Conservation (phyloP, 1,139 yeast genomes). For the Hyphopichia burtonii region DNA sequence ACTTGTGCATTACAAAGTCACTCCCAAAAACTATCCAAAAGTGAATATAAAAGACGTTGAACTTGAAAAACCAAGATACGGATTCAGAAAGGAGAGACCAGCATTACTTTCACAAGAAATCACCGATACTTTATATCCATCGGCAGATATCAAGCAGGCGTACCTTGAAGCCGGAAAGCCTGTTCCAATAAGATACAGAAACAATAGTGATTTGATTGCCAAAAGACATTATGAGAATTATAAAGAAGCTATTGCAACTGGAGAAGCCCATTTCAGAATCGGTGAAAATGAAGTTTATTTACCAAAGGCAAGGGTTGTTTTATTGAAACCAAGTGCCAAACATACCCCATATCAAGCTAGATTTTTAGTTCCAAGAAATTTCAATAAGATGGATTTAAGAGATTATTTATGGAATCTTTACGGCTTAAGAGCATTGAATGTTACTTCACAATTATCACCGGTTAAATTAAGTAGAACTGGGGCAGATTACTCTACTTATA, state of each 20-base stretch:
- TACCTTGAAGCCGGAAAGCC: conserved; percentile 42
- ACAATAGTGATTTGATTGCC: conserved; percentile 36
- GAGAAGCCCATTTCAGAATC: conserved; percentile 74
- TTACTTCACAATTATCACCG: conserved; percentile 82
- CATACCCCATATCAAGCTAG: conserved; percentile 96
- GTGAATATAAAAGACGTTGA: conserved; percentile 40
- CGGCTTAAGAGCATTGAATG: conserved; percentile 82
- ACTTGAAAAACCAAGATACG: conserved; percentile 38
- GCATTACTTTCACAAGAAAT: conserved; percentile 44
- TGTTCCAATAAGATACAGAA: conserved; percentile 41
- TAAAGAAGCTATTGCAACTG: conserved; percentile 58
- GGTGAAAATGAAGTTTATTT: conserved; percentile 75
- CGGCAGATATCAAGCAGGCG: conserved; percentile 32
- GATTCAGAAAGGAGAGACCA: conserved; percentile 38
- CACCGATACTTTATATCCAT: conserved; percentile 42
- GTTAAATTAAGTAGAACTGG: conserved; percentile 64
- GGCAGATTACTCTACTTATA: conserved; percentile 66
- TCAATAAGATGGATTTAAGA: conserved; percentile 86
- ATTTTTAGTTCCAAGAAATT: conserved; percentile 85
- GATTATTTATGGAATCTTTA: conserved; percentile 88
- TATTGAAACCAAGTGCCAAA: conserved; percentile 86
- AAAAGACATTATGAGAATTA: conserved; percentile 42
- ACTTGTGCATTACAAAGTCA: conserved; percentile 34
- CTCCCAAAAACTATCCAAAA: conserved; percentile 36
- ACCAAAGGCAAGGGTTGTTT: conserved; percentile 78